These are phyloP conservation scores for Phytophthora chlamydospora DNA, from an alignment of 352 stramenopile genomes.

Conservation along the genomic window DNA sequence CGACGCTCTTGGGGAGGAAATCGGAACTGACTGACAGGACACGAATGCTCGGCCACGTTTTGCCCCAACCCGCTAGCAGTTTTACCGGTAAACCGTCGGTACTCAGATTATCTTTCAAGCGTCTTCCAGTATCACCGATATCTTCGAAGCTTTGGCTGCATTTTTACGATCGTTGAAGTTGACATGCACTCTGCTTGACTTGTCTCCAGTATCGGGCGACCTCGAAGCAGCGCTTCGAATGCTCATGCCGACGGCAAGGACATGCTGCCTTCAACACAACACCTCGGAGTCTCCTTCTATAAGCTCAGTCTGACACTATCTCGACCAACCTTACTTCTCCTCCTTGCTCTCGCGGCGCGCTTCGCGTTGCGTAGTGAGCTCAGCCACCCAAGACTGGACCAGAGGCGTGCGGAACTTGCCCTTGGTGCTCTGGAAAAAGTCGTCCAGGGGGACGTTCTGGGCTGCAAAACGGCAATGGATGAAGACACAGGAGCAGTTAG, in stretches of 20 bases:
- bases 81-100: neutral
- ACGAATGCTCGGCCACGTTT: slow-evolving; percentile 20
- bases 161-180: slow-evolving; percentile 30
- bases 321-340: slow-evolving; percentile 1
- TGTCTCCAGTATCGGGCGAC: neutral
- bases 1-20: slow-evolving; percentile 16
- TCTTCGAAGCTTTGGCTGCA: slow-evolving; percentile 2
- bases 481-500: slow-evolving; percentile 3
- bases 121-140: too few relatives aligned
- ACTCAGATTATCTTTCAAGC: too few relatives aligned
- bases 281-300: too few relatives aligned
- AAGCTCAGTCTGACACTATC: too few relatives aligned
- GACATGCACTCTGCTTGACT: slow-evolving; percentile 12
- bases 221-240: too few relatives aligned
- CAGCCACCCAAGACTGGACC: slow-evolving; percentile 76
- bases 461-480: slow-evolving; percentile 26
- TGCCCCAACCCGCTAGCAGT: slow-evolving; percentile 8
- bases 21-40: slow-evolving; percentile 33
- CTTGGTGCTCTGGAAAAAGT: slow-evolving; percentile 86
- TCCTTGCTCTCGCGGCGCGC: slow-evolving; percentile 34
- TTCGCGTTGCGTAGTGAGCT: slow-evolving; percentile 64
- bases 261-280: neutral
- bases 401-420: slow-evolving; percentile 83
- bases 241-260: neutral
- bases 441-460: slow-evolving; percentile 63